Conservation (phyloP, 495 filamentous ascomycete genomes). For the Geoglossum glabrum region DNA sequence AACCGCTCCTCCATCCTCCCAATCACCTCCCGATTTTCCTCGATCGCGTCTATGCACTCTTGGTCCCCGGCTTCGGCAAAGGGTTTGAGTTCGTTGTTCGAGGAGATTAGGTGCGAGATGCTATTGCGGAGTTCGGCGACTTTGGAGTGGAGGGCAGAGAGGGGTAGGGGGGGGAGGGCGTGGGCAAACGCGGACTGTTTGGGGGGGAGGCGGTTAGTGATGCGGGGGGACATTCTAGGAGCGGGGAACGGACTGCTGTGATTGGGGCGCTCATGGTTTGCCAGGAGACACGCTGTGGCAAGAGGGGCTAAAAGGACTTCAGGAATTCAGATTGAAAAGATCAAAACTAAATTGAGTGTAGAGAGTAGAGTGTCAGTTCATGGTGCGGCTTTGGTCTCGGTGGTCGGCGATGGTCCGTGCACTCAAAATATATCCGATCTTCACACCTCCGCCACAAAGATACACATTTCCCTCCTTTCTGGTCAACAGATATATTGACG, state of each 20-base stretch:
- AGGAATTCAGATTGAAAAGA: too few relatives aligned
- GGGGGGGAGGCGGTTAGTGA: neutral
- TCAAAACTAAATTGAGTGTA: too few relatives aligned
- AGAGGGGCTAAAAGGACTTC: too few relatives aligned
- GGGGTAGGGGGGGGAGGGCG: constrained; percentile 51
- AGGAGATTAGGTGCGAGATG: constrained; percentile 60
- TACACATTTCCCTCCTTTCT: neutral
- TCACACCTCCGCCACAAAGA: neutral
- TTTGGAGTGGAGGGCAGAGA: constrained; percentile 57
- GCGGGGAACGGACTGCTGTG: neutral
- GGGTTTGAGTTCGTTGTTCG: constrained; percentile 48
- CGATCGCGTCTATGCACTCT: constrained; percentile 47
- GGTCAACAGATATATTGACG: too few relatives aligned
- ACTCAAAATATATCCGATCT: neutral
- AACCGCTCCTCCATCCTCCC: constrained; percentile 53
- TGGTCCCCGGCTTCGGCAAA: constrained; percentile 40
- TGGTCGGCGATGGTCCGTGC: neutral
- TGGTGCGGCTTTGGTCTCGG: neutral
- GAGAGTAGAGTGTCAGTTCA: too few relatives aligned
- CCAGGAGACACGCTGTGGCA: too few relatives aligned
- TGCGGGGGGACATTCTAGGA: neutral
- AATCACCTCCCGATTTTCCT: constrained; percentile 60
- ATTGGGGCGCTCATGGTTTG: neutral
- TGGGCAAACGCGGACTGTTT: constrained; percentile 34
- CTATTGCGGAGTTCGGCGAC: constrained; percentile 64